Base-by-base conservation (phyloP, 139 green algal species). In the Nannochloris sp. region DNA sequence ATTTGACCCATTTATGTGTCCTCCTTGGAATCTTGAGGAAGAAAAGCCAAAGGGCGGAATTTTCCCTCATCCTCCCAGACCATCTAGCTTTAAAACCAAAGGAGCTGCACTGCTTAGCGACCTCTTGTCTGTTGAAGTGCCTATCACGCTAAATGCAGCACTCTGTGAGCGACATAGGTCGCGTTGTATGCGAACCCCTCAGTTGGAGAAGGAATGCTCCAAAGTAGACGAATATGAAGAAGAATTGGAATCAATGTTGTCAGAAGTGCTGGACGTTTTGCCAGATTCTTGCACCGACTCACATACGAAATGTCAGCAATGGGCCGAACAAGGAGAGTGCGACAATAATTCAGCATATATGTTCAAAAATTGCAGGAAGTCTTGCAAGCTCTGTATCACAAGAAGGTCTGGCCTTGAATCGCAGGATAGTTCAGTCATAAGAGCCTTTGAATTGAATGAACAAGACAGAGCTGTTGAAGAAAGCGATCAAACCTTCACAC, bases 161-260 rank as follows among this genome's bases (percentile, higher is more conserved):
- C 83, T 92, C 53, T 95, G 87, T 62, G 76, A 92, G 65, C 85
- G 72, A 57, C 81, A 90, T 72, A 58, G 78, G 6, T 56, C 60
- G 11, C 58, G 81, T 50, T 95, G 87, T 73, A 72, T 75, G 1
- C 68, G 71, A 8, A 78, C 66, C 3, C 66, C 84, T 27, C 75
- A 90, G 75, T 73, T 94, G 44, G 18, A 68, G 1, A 40, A 57
- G 5, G 81, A 85, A 60, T 93, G 85, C 64, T 49, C 40, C 55
- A 73, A 79, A 72, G 85, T 66, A 23, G 14, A 57, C 7, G 46
- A 46, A 31, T 44, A 25, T 44, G 23, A 66, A 53, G 14, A 16
- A 3, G 60, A 74, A 8, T 56, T 56, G 10, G 68, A 74, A 23
- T 48, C 61, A 43, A 44, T 54, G 10, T 59, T 37, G n/a, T n/a